Conservation (phyloP, 2,329 filamentous ascomycete genomes). For the Akanthomyces uredinophilus region DNA sequence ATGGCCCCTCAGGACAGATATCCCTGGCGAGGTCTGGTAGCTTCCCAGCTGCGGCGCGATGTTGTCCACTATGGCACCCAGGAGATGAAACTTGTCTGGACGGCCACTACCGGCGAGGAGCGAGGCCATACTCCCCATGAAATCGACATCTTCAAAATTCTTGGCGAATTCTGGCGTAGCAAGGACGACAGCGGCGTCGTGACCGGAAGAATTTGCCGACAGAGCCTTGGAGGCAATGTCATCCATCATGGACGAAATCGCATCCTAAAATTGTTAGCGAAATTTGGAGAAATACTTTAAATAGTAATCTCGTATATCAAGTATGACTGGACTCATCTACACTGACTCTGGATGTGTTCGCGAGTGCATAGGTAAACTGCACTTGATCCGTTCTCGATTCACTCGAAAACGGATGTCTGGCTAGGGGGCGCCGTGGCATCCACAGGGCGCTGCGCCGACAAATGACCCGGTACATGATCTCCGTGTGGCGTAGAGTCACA, state of each 20-base stretch:
- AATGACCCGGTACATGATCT: neutral
- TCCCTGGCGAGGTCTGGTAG: slow-evolving; percentile 33
- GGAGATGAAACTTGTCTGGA: slow-evolving; percentile 37
- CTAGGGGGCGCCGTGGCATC: slow-evolving; percentile 7
- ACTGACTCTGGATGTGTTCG: slow-evolving; percentile 11
- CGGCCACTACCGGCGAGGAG: slow-evolving; percentile 41
- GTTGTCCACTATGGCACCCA: slow-evolving; percentile 53
- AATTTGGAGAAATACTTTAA: neutral
- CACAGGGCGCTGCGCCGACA: neutral
- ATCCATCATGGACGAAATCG: slow-evolving; percentile 18
- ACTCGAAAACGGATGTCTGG: slow-evolving; percentile 2
- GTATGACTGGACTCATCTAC: neutral
- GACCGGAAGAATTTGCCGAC: slow-evolving; percentile 25
- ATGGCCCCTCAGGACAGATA: slow-evolving; percentile 48
- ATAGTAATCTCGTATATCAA: slow-evolving; percentile 17
- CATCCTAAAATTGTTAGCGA: slow-evolving; percentile 18
- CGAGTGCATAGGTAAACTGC: slow-evolving; percentile 11
- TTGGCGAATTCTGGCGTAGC: slow-evolving; percentile 44
- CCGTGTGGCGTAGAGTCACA: neutral
- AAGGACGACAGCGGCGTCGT: slow-evolving; percentile 44
- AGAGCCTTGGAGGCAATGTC: slow-evolving; percentile 21
- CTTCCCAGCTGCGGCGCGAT: slow-evolving; percentile 35
- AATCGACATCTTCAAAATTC: slow-evolving; percentile 40
- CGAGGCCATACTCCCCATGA: slow-evolving; percentile 38
- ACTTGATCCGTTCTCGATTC: slow-evolving; percentile 7